Evolutionary conservation across 1,139 yeast genomes (phyloP).

Genomic region (Protomyces pachydermus): DNA sequence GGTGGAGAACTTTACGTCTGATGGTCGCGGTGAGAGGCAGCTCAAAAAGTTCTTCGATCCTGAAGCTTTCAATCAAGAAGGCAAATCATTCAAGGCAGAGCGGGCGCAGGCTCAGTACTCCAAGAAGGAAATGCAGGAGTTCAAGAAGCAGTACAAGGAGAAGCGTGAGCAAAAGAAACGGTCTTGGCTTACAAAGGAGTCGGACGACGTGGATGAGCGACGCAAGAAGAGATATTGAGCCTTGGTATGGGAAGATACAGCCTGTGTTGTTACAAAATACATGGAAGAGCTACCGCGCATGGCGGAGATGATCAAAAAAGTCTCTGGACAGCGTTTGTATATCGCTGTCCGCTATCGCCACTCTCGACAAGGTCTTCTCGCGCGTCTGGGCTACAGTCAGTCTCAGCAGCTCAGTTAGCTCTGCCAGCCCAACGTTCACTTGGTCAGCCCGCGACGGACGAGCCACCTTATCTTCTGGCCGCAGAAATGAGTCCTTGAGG

Average conservation of each 20-base stretch:
- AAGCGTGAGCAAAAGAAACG: slow-evolving; percentile 34
- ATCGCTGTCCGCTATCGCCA: not conserved
- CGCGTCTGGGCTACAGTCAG: slow-evolving; percentile 14
- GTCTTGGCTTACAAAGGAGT: slow-evolving; percentile 32
- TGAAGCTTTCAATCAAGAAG: slow-evolving; percentile 31
- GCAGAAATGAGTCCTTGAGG: slow-evolving; percentile 55
- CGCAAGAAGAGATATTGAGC: not conserved
- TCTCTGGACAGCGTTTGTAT: slow-evolving; percentile 11
- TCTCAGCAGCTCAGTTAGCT: slow-evolving; percentile 18
- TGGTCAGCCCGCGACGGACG: slow-evolving; percentile 1
- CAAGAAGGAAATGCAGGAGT: slow-evolving; percentile 35
- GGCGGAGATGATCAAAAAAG: slow-evolving; percentile 18
- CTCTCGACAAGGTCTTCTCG: slow-evolving; percentile 16
- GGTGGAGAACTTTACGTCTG: slow-evolving; percentile 13
- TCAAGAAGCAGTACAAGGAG: slow-evolving; percentile 34
- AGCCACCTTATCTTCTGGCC: slow-evolving; percentile 22
- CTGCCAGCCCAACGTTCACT: not conserved
- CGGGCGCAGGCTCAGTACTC: slow-evolving; percentile 33
- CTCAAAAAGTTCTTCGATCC: slow-evolving; percentile 28
- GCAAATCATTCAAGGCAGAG: slow-evolving; percentile 33
- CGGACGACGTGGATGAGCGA: not conserved
- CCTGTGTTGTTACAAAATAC: not conserved
- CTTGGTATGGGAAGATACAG: not conserved
- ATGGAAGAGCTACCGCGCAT: not conserved
- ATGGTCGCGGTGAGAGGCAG: slow-evolving; percentile 23